These are phyloP conservation scores for Ambrosia artemisiifolia DNA, from an alignment of 129 eudicot genomes.

Conservation along the genomic window DNA sequence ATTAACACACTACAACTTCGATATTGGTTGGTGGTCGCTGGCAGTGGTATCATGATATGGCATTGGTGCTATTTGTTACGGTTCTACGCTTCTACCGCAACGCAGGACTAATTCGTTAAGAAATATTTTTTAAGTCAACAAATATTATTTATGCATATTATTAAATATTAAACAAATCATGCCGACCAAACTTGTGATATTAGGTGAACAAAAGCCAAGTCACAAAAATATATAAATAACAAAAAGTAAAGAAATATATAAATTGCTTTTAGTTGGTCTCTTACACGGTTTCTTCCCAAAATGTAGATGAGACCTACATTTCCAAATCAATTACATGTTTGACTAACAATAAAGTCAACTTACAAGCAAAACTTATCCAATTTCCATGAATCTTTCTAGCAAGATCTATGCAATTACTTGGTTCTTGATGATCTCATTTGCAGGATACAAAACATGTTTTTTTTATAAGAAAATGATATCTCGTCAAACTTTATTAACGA, in stretches of 20 bases:
- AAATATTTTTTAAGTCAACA: background rate
- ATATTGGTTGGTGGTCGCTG: too few species aligned
- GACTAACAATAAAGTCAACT: conserved; percentile 29
- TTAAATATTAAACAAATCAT: background rate
- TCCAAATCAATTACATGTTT: conserved; percentile 19
- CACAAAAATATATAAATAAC: background rate
- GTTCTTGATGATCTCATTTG: background rate
- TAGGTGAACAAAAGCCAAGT: background rate
- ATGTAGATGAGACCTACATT: conserved; percentile 19
- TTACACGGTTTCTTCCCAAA: conserved; percentile 17
- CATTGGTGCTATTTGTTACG: too few species aligned
- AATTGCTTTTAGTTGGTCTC: background rate
- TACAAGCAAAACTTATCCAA: background rate
- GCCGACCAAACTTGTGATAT: background rate
- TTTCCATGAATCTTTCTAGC: conserved; percentile 15
- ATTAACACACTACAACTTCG: too few species aligned
- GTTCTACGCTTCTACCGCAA: too few species aligned
- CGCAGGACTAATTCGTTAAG: too few species aligned
- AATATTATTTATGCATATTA: background rate
- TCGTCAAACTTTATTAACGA: too few species aligned
- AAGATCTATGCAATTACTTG: conserved; percentile 20
- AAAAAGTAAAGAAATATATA: background rate
- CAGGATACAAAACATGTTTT: background rate
- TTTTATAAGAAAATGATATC: too few species aligned
- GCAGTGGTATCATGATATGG: too few species aligned